Conservation (phyloP, 768 basidiomycete genomes). For the Agaricus subrufescens region DNA sequence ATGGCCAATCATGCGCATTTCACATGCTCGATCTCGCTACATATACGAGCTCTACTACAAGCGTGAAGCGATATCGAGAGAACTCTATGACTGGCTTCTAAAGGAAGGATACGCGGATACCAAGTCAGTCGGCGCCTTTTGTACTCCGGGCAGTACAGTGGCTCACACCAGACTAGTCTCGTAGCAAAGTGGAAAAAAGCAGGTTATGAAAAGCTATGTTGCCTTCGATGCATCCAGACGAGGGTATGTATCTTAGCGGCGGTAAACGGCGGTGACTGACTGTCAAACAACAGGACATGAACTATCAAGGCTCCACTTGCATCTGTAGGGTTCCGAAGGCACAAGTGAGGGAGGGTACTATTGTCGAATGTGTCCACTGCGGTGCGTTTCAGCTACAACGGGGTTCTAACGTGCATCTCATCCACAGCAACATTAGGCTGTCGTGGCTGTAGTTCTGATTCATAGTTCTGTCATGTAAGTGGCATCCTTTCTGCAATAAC, state of each 20-base stretch:
- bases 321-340: constrained; percentile 97
- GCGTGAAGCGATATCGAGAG: constrained; percentile 88
- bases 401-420: background rate
- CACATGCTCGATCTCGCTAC: constrained; percentile 92
- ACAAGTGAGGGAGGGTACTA: constrained; percentile 80
- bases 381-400: constrained; percentile 50
- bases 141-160: background rate
- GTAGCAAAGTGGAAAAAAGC: constrained; percentile 99
- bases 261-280: background rate
- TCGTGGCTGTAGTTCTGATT: constrained; percentile 89
- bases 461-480: constrained; percentile 28
- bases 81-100: constrained; percentile 95
- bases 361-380: constrained; percentile 97
- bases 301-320: constrained; percentile 97
- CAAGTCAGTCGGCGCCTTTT: constrained; percentile 58
- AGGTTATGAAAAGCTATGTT: constrained; percentile 98
- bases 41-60: constrained; percentile 99
- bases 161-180: constrained; percentile 45
- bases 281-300: constrained; percentile 75
- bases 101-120: constrained; percentile 97
- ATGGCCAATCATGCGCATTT: constrained; percentile 98
- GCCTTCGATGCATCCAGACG: constrained; percentile 94
- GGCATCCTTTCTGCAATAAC: background rate
- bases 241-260: constrained; percentile 39
- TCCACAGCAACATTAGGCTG: constrained; percentile 51